Conservation (phyloP, 352 stramenopile species). For the Saprolegnia diclina region DNA sequence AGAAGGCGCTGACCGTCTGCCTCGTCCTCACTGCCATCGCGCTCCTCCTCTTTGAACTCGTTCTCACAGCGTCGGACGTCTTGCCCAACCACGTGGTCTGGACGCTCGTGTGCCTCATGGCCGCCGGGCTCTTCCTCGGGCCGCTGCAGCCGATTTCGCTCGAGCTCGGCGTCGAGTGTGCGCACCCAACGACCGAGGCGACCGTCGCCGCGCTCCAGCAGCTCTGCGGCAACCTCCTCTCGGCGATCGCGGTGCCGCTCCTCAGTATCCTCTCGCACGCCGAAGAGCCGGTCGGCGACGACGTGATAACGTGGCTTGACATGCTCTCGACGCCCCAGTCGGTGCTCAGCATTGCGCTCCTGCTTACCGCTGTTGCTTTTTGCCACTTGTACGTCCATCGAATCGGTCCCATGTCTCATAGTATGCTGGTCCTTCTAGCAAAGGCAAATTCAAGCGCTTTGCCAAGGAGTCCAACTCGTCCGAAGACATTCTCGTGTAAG, state of each 20-base stretch:
- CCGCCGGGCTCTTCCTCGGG: conserved; percentile 47
- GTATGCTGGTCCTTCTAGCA: conserved; percentile 29
- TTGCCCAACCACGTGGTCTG: conserved; percentile 30
- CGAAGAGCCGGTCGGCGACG: conserved; percentile 32
- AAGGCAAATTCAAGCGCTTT: conserved; percentile 52
- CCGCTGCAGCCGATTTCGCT: conserved; percentile 64
- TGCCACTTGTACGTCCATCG: conserved; percentile 44
- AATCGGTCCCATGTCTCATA: conserved; percentile 8
- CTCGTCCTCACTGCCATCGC: conserved; percentile 41
- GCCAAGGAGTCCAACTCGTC: conserved; percentile 32
- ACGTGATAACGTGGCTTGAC: conserved; percentile 27
- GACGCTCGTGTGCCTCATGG: conserved; percentile 44
- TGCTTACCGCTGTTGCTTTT: conserved; percentile 43
- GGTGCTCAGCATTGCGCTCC: conserved; percentile 43
- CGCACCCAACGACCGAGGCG: conserved; percentile 65
- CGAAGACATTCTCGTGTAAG: conserved; percentile 11
- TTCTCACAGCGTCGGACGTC: conserved; percentile 3
- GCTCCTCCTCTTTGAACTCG: conserved; percentile 44
- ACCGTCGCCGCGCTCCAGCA: conserved; percentile 70
- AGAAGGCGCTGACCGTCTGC: conserved; percentile 49
- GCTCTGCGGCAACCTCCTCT: conserved; percentile 72
- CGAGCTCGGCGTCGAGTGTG: conserved; percentile 58
- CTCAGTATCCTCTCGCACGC: conserved; percentile 41
- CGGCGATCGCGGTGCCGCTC: conserved; percentile 48
- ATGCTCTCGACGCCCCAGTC: conserved; percentile 52